Conservation (phyloP, 805 yeast species). For the Wickerhamiella slavikovae region DNA sequence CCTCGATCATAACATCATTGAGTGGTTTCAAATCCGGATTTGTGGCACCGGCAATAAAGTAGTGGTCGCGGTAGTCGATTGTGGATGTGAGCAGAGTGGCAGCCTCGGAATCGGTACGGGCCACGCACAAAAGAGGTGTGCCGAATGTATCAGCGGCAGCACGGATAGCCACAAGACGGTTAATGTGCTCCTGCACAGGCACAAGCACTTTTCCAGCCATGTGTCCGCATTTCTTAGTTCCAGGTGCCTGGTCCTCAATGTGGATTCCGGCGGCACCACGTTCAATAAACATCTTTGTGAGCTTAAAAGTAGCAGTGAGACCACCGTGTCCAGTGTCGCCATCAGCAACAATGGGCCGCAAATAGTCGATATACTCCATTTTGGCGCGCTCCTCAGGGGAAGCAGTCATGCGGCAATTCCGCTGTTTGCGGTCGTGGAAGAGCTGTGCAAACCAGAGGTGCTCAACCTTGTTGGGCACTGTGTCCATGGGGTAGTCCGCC, state of each 20-base stretch:
- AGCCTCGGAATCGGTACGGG: slow-evolving; percentile 95
- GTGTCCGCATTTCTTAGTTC: slow-evolving; percentile 96
- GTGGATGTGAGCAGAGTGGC: slow-evolving; percentile 89
- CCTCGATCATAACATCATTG: slow-evolving; percentile 58
- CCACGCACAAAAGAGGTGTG: slow-evolving; percentile 67
- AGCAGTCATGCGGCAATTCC: slow-evolving; percentile 48
- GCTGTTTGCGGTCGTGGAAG: slow-evolving; percentile 93
- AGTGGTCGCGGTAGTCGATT: slow-evolving; percentile 87
- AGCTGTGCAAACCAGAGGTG: slow-evolving; percentile 92
- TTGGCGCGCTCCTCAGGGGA: slow-evolving; percentile 47
- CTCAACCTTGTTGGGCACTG: slow-evolving; percentile 96
- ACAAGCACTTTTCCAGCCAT: slow-evolving; percentile 98
- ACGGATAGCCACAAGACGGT: slow-evolving; percentile 81
- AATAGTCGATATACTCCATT: slow-evolving; percentile 59
- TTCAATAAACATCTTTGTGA: slow-evolving; percentile 89
- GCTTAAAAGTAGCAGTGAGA: slow-evolving; percentile 82
- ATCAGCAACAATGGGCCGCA: slow-evolving; percentile 91
- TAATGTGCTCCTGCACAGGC: slow-evolving; percentile 94
- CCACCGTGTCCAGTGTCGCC: slow-evolving; percentile 99
- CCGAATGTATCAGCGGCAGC: slow-evolving; percentile 90
- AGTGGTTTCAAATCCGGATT: slow-evolving; percentile 62
- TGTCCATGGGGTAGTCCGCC: slow-evolving; percentile 97
- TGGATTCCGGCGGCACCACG: slow-evolving; percentile 98
- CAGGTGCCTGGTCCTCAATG: slow-evolving; percentile 97
- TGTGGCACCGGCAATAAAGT: slow-evolving; percentile 76